Evolutionary conservation across 2,329 filamentous ascomycete species (phyloP), one percentile per base, ranked within the genome.

Genomic region (Gyromitra esculenta): DNA sequence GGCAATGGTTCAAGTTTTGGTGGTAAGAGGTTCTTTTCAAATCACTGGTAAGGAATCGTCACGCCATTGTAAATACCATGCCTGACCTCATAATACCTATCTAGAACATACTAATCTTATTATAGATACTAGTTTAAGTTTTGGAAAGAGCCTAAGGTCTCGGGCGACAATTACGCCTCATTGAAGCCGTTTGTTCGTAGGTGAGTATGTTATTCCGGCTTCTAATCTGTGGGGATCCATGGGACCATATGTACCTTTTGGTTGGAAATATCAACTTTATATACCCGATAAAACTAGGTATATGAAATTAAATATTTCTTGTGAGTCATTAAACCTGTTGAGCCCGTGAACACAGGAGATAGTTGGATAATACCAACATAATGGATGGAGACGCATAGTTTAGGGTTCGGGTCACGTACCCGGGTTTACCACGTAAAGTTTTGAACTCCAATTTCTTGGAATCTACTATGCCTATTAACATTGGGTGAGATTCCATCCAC

Each of bases 61-160:
- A 65, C 11, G 15, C 39, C 45, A 25, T 65, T 57, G 8, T 59
- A 15, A 37, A 48, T 72, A 56, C 50, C 50, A 50, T 72, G 43
- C 50, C 65, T 65, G n/a, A 41, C 48, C 37, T 64, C 48, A 21
- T 31, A 48, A 15, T 59, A 45, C 57, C 60, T 65, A 45, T 64
- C 60, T 65, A 39, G 21, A 13, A 56, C 52, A 37, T 65, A 41
- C 5, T 35, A 45, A 45, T 48, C 68, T 64, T 45, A 21, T 71
- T 64, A 45, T 70, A 9, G 15, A 9, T 57, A 13, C 31, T 1
- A 57, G 54, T 37, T 15, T 57, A 13, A 43, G 5, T 37, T 35
- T 60, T 37, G 4, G 8, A 37, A 41, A 31, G 37, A 37, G 2
- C 31, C 31, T 9, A 11, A 62, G 43, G 18, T 48, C 59, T 54